Evolutionary conservation across 2,329 filamentous ascomycete species (phyloP), one percentile per base, ranked within the genome.

Genomic region (Periconia macrospinosa): DNA sequence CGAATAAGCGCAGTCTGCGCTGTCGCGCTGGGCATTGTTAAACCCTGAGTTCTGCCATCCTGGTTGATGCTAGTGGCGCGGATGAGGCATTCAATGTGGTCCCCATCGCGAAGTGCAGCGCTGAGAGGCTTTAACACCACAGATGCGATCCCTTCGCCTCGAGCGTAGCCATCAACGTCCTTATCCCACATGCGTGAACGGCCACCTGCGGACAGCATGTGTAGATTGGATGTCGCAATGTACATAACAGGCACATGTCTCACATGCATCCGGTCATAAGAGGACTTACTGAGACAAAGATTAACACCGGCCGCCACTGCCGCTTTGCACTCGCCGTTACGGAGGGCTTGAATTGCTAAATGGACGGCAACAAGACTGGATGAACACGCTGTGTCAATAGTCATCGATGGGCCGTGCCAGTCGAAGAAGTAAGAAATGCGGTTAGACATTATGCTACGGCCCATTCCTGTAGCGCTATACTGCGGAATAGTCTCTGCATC

Each of bases 251-350:
- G 49, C 1, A 3, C 20, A n/a, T n/a, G n/a, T n/a, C n/a, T n/a
- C n/a, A n/a, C n/a, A n/a, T n/a, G n/a, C n/a, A n/a, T n/a, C n/a
- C n/a, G n/a, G n/a, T n/a, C n/a, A n/a, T n/a, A n/a, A n/a, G n/a
- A n/a, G n/a, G n/a, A n/a, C n/a, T n/a, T n/a, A n/a, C n/a, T n/a
- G 6, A 47, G 23, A 2, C 42, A 8, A 13, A 52, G 11, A 17
- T 37, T 52, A 3, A 17, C 23, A 1, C 44, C 50, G 8, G 15
- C 19, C 73, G 72, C 13, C 75, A 23, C 6, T 70, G 45, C 73
- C 6, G 57, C 50, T 1, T 41, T 27, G 40, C 14, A 11, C 14
- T 48, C 40, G 11, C 45, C 50, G 42, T 27, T 41, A 23, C 47
- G 33, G 9, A 57, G 30, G 1, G 8, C 43, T 44, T 59, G 54